Conservation (phyloP, 2,329 filamentous ascomycete genomes). For the Gyromitra esculenta region DNA sequence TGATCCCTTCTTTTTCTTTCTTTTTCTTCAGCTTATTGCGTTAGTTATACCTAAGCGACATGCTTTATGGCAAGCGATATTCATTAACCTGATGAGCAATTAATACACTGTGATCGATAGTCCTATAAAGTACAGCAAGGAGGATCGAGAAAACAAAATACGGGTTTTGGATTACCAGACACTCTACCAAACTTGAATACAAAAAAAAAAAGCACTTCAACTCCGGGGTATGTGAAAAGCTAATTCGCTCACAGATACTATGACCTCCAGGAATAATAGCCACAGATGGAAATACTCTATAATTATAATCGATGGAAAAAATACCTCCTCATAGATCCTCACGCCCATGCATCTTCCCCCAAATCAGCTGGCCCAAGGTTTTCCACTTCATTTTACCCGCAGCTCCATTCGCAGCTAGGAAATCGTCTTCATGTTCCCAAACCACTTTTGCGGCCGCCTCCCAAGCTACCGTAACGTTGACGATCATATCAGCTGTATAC, state of each 20-base stretch:
- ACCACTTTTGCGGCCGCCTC: slow-evolving; percentile 61
- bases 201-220: slow-evolving; percentile 43
- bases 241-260: slow-evolving; percentile 3
- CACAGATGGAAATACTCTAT: slow-evolving; percentile 16
- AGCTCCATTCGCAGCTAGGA: slow-evolving; percentile 25
- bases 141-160: slow-evolving; percentile 1
- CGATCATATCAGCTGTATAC: slow-evolving; percentile 67
- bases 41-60: slow-evolving; percentile 25
- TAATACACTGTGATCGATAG: background rate
- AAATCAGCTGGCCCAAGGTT: slow-evolving; percentile 46
- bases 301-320: background rate
- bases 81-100: slow-evolving; percentile 11
- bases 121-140: background rate
- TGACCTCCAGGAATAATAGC: slow-evolving; percentile 11
- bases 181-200: slow-evolving; percentile 28
- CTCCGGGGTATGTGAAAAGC: slow-evolving; percentile 32
- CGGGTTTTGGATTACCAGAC: background rate
- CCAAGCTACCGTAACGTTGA: slow-evolving; percentile 68
- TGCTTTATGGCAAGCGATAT: slow-evolving; percentile 26
- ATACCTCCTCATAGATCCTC: slow-evolving; percentile 12
- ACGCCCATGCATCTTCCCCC: slow-evolving; percentile 41
- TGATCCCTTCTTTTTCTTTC: slow-evolving; percentile 10
- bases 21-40: slow-evolving; percentile 5
- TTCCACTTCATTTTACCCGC: slow-evolving; percentile 18
- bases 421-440: slow-evolving; percentile 59